Base-by-base conservation (phyloP, 2,329 filamentous ascomycete species). In the Eutypa lata region DNA sequence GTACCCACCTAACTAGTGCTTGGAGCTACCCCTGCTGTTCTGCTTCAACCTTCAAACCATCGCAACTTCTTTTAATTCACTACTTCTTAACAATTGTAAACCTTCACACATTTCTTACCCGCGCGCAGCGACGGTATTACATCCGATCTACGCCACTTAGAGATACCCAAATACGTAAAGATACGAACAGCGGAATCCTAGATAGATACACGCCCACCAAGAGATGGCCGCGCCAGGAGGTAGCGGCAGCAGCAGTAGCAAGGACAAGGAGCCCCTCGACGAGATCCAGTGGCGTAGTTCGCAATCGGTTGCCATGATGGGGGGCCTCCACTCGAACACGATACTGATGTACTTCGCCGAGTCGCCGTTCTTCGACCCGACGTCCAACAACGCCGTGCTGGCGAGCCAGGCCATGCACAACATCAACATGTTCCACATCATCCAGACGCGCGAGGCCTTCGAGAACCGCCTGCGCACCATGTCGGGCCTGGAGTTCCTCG, bases 341-440 rank as follows among this genome's bases (percentile, higher is more conserved):
- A 76, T 88, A 54, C 80, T 87, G 54, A 85, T 81, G 72, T 88
- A 88, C 72, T 88, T 88, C 60, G 79, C 83, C 59, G 74, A 80
- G 55, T 88, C 84, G 54, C 84, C 85, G 22, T 88, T 87, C 71
- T 88, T 83, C 71, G 84, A 88, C 68, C 76, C 72, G 55, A 87
- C 82, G 2, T 87, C 83, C 58, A 88, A 88, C 68, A 88, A 88
- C 67, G 81, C 80, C 57, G 75, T 86, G 35, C 73, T 88, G 38
- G 80, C 78, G 62, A 78, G 73, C 57, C 85, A 88, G 68, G 82
- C 83, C 42, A 75, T 81, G 68, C 82, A 77, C 70, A 87, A 87
- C 66, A 73, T 74, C 24, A 73, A 76, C 56, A 82, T 88, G 76
- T 74, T 74, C 45, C 76, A 77, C 46, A 73, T 82, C 22, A 76